phyloP scores from a whole-genome alignment of 352 stramenopile species.

The Phytophthora capsici region DNA sequence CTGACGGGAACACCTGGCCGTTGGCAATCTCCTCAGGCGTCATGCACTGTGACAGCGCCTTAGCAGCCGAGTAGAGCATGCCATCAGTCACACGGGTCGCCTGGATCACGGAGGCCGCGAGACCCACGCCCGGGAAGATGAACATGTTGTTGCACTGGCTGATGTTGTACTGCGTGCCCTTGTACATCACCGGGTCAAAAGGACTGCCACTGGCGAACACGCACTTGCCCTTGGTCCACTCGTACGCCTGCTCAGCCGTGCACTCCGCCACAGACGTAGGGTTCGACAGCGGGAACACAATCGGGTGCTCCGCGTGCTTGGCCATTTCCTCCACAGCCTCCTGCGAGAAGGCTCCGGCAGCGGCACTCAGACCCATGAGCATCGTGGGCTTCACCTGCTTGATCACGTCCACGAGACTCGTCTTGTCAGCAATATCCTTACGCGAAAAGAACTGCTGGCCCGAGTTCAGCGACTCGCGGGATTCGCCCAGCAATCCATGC shows the following conservation, averaged over 20 bases:
- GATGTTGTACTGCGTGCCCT: constrained; percentile 82
- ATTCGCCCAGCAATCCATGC: constrained; percentile 66
- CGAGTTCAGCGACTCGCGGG: constrained; percentile 60
- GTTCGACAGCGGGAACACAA: constrained; percentile 98
- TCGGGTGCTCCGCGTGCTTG: constrained; percentile 87
- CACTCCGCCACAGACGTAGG: constrained; percentile 97
- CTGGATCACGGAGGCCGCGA: constrained; percentile 90
- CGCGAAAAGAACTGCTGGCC: constrained; percentile 87
- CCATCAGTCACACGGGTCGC: constrained; percentile 87
- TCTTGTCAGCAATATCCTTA: constrained; percentile 71
- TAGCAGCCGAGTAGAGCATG: constrained; percentile 96
- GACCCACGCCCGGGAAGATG: constrained; percentile 97
- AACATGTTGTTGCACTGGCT: constrained; percentile 98
- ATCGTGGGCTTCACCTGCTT: constrained; percentile 94
- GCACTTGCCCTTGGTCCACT: constrained; percentile 95
- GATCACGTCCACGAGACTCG: constrained; percentile 82
- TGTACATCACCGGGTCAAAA: constrained; percentile 92
- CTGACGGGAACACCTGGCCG: constrained; percentile 94
- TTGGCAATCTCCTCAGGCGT: constrained; percentile 91
- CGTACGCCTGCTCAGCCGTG: constrained; percentile 95
- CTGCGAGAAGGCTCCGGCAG: constrained; percentile 89
- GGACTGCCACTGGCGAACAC: constrained; percentile 97
- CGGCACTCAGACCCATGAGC: constrained; percentile 93
- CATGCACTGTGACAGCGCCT: constrained; percentile 94
- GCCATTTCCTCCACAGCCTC: constrained; percentile 90